Conservation (phyloP, 2,329 filamentous ascomycete genomes). For the Penicillium sp. region DNA sequence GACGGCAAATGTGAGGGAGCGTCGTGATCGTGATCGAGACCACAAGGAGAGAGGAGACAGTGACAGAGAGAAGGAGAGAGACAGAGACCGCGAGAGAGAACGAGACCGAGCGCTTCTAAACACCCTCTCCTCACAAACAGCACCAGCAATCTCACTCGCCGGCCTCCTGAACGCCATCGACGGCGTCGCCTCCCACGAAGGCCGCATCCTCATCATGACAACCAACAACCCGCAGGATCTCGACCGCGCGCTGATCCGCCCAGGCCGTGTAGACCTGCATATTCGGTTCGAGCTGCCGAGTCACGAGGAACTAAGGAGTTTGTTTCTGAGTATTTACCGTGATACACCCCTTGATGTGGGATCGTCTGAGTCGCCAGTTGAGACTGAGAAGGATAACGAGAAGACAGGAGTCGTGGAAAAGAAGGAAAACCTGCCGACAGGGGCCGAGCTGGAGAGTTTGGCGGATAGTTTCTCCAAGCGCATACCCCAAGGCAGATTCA, state of each 20-base stretch:
- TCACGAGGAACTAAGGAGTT: slow-evolving; percentile 31
- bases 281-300: slow-evolving; percentile 58
- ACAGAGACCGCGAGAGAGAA: slow-evolving; percentile 27
- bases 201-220: slow-evolving; percentile 81
- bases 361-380: slow-evolving; percentile 7
- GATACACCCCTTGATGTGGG: slow-evolving; percentile 12
- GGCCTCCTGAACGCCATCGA: slow-evolving; percentile 83
- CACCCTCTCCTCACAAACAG: not conserved
- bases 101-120: not conserved
- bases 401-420: slow-evolving; percentile 31
- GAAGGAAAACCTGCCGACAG: not conserved
- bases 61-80: slow-evolving; percentile 15
- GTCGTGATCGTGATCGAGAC: not conserved
- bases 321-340: slow-evolving; percentile 38
- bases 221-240: slow-evolving; percentile 75
- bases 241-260: slow-evolving; percentile 73
- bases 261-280: slow-evolving; percentile 73
- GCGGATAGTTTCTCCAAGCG: slow-evolving; percentile 53
- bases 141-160: slow-evolving; percentile 66
- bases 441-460: slow-evolving; percentile 33
- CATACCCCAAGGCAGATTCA: slow-evolving; percentile 60
- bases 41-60: not conserved
- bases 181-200: slow-evolving; percentile 78
- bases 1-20: not conserved
- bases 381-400: slow-evolving; percentile 42